Evolutionary conservation across 768 basidiomycete genomes (phyloP).

Genomic region (Mycena leptocephala): DNA sequence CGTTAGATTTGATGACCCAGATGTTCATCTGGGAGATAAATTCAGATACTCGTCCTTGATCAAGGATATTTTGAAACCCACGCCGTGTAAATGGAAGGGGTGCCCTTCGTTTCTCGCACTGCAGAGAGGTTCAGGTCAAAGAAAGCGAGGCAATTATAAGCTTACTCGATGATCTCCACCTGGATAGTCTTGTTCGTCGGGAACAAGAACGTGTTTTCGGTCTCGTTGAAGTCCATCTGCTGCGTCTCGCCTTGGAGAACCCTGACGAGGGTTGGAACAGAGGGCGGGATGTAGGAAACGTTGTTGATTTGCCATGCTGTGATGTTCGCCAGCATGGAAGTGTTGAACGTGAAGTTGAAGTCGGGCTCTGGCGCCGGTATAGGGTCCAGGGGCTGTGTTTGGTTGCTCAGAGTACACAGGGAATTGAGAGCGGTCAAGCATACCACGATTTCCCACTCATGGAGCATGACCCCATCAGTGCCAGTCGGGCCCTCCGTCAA

Average conservation of each 20-base stretch:
- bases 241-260: slow-evolving; percentile 51
- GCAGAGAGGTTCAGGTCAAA: too few relatives aligned
- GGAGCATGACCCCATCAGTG: neutral
- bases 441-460: slow-evolving; percentile 27
- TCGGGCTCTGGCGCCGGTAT: slow-evolving; percentile 37
- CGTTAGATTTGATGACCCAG: slow-evolving; percentile 57
- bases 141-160: too few relatives aligned
- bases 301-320: slow-evolving; percentile 52
- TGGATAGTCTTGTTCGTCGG: slow-evolving; percentile 57
- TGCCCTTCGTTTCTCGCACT: too few relatives aligned
- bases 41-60: too few relatives aligned
- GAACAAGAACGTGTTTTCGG: slow-evolving; percentile 58
- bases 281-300: slow-evolving; percentile 40
- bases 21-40: too few relatives aligned
- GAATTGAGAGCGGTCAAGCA: slow-evolving; percentile 18
- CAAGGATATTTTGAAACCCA: too few relatives aligned
- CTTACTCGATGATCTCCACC: slow-evolving; percentile 49
- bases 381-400: slow-evolving; percentile 36
- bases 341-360: slow-evolving; percentile 44
- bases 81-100: slow-evolving; percentile 51
- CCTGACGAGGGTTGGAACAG: slow-evolving; percentile 43
- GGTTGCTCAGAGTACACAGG: neutral
- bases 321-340: slow-evolving; percentile 39
- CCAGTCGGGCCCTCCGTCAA: slow-evolving; percentile 38
- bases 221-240: slow-evolving; percentile 47